Percentiles rank a stretch among this genome's conserved stretches.
These are phyloP conservation scores for Porcisia deanei DNA, from an alignment of 208 protist species.

Conservation along the genomic window DNA sequence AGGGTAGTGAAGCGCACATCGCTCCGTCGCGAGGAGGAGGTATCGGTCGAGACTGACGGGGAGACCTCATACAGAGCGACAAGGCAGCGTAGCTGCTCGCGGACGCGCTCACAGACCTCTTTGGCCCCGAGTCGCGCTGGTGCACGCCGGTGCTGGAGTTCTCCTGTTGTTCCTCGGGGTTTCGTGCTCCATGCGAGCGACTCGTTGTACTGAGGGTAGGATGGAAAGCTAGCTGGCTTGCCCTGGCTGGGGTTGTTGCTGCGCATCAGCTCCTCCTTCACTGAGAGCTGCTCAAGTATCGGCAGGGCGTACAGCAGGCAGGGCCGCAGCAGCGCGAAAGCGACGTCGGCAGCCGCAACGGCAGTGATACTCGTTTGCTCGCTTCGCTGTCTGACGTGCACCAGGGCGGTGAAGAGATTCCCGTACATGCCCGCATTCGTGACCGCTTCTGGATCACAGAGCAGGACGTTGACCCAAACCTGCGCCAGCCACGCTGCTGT, in stretches of 20 bases:
- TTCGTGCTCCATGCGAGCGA: slow-evolving; percentile 11
- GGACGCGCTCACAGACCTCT: slow-evolving; percentile 28
- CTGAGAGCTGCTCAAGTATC: slow-evolving; percentile 17
- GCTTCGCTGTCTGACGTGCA: slow-evolving; percentile 18
- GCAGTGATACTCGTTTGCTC: background rate
- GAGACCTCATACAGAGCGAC: slow-evolving; percentile 14
- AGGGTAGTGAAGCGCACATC: slow-evolving; percentile 19
- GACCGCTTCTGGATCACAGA: slow-evolving; percentile 22
- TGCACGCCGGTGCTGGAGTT: background rate
- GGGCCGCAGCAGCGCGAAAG: slow-evolving; percentile 30
- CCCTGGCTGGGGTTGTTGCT: background rate
- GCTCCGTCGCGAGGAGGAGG: background rate
- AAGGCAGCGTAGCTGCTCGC: slow-evolving; percentile 21
- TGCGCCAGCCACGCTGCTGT: slow-evolving; percentile 22
- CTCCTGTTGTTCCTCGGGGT: background rate
- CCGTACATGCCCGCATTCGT: slow-evolving; percentile 30
- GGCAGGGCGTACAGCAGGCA: slow-evolving; percentile 33
- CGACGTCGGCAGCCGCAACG: slow-evolving; percentile 8
- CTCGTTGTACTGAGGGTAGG: slow-evolving; percentile 21
- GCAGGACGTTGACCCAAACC: slow-evolving; percentile 21
- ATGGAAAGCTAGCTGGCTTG: background rate
- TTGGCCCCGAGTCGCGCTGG: slow-evolving; percentile 26
- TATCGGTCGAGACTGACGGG: background rate
- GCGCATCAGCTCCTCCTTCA: slow-evolving; percentile 17
- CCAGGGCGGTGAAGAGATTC: slow-evolving; percentile 20